Evolutionary conservation across 75 land plant species (phyloP), one percentile per base, ranked within the genome.

Genomic region (Cryptomeria japonica): DNA sequence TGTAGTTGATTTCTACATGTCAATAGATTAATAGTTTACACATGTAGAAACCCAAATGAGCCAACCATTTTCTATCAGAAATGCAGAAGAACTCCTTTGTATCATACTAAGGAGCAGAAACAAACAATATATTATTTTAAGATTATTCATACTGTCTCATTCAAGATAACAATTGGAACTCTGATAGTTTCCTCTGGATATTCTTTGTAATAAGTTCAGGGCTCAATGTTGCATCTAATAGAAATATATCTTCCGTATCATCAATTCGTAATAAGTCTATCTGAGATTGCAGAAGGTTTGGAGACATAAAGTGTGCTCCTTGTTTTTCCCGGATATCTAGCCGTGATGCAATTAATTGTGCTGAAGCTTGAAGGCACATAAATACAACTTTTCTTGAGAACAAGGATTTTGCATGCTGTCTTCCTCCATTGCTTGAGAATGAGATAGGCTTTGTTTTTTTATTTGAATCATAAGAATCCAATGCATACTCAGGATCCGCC

Each of bases 271-370:
- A 93, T 86, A 92, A 87, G 78, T 94, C 94, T 36, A 96, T 84
- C 87, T 96, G 98, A 39, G 98, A 94, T 53, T 91, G 91, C 90
- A 96, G 85, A 64, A 96, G 94, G 13, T 83, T 37, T 16, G 89
- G 88, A 36, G 97, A 95, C 98, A 96, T 96, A 87, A 93, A 96
- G 93, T 96, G 98, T 0, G 84, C 91, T 61, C 97, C 97, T 89
- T 90, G 94, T n/a, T 86, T 88, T 36, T 89, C 88, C 83, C 98
- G 90, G 84, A 85, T 89, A 37, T 88, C 84, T 11, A 96, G 73
- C 36, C 98, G 87, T 0, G 85, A 87, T 64, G 93, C 92, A 47
- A 96, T 86, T 36, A 93, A 87, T 68, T 94, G 93, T 19, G 88
- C 88, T 39, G 90, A 73, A 19, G 91, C 97, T 49, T 92, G 90